These are phyloP conservation scores for Boletellus deceptivus DNA, from an alignment of 1,284 basidiomycete genomes.

Conservation along the genomic window DNA sequence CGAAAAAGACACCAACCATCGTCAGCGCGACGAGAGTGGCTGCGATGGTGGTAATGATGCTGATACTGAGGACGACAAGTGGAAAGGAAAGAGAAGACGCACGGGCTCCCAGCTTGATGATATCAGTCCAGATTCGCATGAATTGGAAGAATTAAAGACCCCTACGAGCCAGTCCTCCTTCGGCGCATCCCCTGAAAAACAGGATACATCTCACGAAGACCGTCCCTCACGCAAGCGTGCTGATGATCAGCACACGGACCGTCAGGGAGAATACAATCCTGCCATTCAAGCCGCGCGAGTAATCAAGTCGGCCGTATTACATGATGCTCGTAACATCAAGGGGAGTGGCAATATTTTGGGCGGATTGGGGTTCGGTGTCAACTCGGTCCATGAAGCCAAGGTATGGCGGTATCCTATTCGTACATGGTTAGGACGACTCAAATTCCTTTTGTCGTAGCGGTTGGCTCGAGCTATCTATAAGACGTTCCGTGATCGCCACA, in stretches of 20 bases:
- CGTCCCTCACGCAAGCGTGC: constrained; percentile 20
- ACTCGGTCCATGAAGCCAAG: constrained; percentile 63
- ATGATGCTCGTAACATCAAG: constrained; percentile 70
- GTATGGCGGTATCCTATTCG: constrained; percentile 32
- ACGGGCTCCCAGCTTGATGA: constrained; percentile 6
- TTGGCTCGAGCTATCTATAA: constrained; percentile 70
- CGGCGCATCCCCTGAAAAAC: constrained; percentile 7
- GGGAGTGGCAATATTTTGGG: constrained; percentile 46
- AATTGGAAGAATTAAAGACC: constrained; percentile 7
- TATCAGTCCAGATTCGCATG: constrained; percentile 4
- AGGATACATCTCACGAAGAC: constrained; percentile 12
- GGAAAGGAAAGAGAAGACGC: constrained; percentile 32
- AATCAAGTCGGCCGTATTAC: constrained; percentile 65
- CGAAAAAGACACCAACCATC: constrained; percentile 29
- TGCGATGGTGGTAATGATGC: constrained; percentile 20
- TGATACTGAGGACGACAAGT: constrained; percentile 23
- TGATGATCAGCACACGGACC: constrained; percentile 15
- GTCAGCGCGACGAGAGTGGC: constrained; percentile 9
- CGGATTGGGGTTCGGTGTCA: constrained; percentile 49
- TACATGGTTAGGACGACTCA: background rate
- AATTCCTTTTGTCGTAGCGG: constrained; percentile 38
- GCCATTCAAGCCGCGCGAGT: constrained; percentile 59
- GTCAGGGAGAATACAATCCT: constrained; percentile 34
- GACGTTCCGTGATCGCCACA: constrained; percentile 54
- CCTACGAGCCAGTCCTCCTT: constrained; percentile 4